Evolutionary conservation across 2,329 filamentous ascomycete species (phyloP), one percentile per base, ranked within the genome.

Genomic region (Knoxdaviesia proteae): DNA sequence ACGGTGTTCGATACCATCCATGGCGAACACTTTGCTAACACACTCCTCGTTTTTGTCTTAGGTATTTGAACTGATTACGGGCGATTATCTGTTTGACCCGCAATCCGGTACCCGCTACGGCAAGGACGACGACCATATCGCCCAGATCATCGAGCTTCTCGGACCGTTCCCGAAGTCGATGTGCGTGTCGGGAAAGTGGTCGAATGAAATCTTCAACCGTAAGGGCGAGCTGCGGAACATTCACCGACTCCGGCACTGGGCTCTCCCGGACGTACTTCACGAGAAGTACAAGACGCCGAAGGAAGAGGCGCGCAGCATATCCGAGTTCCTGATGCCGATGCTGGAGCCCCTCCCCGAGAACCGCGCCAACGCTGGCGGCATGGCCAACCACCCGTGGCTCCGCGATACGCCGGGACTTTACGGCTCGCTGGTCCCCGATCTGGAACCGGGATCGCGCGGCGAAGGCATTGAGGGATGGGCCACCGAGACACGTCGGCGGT

Each of bases 81-180:
- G 90, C 50, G 90, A 98, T 60, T 98, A 98, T 56, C 75, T 98
- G 38, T 98, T 98, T 60, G 90, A 98, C 54, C 90, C 90, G 0
- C 90, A 98, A 61, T 94, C 88, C 1, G 90, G 90, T 48, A 96
- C 88, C 37, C 96, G 96, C 62, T 98, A 98, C 59, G 90, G 90
- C 56, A 98, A 98, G 63, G 90, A 98, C 56, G 90, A 98, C 63
- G 90, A 98, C 56, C 90, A 98, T 62, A 94, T 98, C 50, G 90
- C 90, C 7, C 90, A 98, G 58, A 96, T 98, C 53, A 96, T 98
- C 57, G 90, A 98, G 60, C 71, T 98, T 5, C 75, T 98, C 11
- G 90, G 90, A 6, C 78, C 81, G 1, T 96, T 96, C 56, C 88
- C 90, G 43, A 92, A 93, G 58, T 82, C 83, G 5, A 71, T 96